These are phyloP conservation scores for Tetrapyrgos nigripes DNA, from an alignment of 1,284 basidiomycete species.

Conservation along the genomic window DNA sequence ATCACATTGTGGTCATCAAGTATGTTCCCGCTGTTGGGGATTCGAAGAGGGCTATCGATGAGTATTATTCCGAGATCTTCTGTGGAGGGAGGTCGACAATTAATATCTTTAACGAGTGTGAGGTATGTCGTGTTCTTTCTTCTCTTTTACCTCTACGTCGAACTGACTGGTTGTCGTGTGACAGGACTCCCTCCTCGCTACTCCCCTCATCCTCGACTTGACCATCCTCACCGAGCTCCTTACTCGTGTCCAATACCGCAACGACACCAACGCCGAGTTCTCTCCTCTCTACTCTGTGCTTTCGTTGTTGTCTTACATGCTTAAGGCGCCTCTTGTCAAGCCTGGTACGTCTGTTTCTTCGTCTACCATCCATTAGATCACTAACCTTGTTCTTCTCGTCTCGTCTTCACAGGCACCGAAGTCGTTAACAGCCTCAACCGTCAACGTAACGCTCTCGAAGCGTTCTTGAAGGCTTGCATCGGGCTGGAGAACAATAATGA, in stretches of 20 bases:
- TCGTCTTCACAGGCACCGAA: constrained; percentile 62
- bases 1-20: constrained; percentile 97
- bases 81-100: constrained; percentile 83
- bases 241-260: constrained; percentile 91
- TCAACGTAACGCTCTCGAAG: constrained; percentile 94
- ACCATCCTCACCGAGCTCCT: constrained; percentile 94
- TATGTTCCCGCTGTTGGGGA: constrained; percentile 95
- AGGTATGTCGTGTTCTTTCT: constrained; percentile 50
- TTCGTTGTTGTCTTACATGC: constrained; percentile 93
- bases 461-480: constrained; percentile 92
- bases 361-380: background rate
- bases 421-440: constrained; percentile 96
- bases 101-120: constrained; percentile 97
- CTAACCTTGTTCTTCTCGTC: constrained; percentile 4
- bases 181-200: constrained; percentile 93
- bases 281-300: constrained; percentile 87
- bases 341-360: constrained; percentile 61
- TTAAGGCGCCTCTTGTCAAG: constrained; percentile 98
- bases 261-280: constrained; percentile 60
- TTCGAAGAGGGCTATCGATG: constrained; percentile 97
- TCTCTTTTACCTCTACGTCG: constrained; percentile 6
- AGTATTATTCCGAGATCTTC: constrained; percentile 97
- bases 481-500: constrained; percentile 86
- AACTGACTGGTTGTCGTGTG: constrained; percentile 16
- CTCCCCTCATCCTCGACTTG: constrained; percentile 94